Percentiles rank a stretch among this genome's conserved stretches.
phyloP scores from a whole-genome alignment of 768 basidiomycete genomes.

The Pleurotus eryngii region DNA sequence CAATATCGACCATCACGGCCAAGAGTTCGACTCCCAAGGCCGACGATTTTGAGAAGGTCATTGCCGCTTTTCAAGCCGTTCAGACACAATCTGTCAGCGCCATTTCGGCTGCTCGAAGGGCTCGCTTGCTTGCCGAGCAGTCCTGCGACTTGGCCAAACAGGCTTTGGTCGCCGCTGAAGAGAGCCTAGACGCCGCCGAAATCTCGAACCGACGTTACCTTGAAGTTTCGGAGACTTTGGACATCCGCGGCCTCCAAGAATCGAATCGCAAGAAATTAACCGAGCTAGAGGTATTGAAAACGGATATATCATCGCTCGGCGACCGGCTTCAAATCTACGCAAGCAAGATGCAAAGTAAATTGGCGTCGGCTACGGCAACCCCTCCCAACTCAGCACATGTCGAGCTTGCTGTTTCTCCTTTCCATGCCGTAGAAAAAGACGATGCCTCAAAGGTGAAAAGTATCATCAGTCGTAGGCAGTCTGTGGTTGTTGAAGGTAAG shows the following conservation, averaged over 20 bases:
- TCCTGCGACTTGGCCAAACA: conserved; percentile 24
- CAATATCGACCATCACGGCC: too few species aligned
- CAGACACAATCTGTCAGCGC: conserved; percentile 21
- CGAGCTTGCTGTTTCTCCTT: not conserved
- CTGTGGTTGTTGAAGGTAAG: not conserved
- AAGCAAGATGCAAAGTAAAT: too few species aligned
- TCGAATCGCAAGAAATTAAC: conserved; percentile 13
- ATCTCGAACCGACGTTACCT: conserved; percentile 18
- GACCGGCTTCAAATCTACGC: not conserved
- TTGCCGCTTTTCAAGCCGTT: conserved; percentile 15
- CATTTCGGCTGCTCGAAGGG: conserved; percentile 22
- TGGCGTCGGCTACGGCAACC: too few species aligned
- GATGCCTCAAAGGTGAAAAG: not conserved
- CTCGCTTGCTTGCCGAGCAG: conserved; percentile 26
- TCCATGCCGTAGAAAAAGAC: not conserved
- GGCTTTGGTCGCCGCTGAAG: conserved; percentile 23
- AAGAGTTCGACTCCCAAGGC: too few species aligned
- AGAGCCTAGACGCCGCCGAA: conserved; percentile 21
- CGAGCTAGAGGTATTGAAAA: not conserved
- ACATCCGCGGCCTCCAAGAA: conserved; percentile 11
- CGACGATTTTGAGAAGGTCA: not conserved
- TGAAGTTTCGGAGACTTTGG: conserved; percentile 22
- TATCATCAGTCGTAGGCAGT: not conserved
- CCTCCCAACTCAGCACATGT: too few species aligned
- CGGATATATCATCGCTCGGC: not conserved